Evolutionary conservation across 305 asterid genomes (phyloP), one percentile per base, ranked within the genome.

Genomic region (Nicotiana rustica): DNA sequence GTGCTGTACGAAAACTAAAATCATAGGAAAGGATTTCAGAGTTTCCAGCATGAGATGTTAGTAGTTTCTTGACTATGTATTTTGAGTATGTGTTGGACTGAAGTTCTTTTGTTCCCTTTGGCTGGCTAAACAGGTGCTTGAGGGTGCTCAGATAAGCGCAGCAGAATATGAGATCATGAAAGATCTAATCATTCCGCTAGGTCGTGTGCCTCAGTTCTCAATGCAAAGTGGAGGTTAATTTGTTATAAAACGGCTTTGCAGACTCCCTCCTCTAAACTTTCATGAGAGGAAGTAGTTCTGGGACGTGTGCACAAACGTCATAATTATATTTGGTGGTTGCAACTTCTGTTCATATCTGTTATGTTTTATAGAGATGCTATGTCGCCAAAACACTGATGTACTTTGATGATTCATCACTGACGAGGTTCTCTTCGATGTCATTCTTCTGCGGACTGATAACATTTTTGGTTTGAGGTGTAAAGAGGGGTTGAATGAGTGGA

Each of bases 111-210:
- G 52, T 61, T 76, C 19, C 64, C 57, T 70, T 57, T 81, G 87
- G 81, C 65, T 77, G 29, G 29, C 29, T 41, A 13, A 76, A 49
- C 80, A 96, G 98, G 94, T 96, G 77, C 89, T 92, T 18, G 94
- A 91, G 69, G 94, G 91, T 55, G 95, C 98, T 33, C 90, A 88
- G 71, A 89, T 96, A 38, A 89, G 90, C 31, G 64, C 85, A 0
- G 97, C 90, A 86, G 98, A 92, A 76, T 94, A 88, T 81, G 98
- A 94, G 94, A 88, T 91, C 52, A 81, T 96, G 98, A 96, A 91
- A 91, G 98, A 93, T 86, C 83, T 93, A 84, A 78, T 96, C 56
- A 92, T 96, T 83, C 98, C 99, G 64, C 95, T 93, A 7, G 97
- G 99, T 38, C 92, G 98, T 61, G 90, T 89, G 52, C 98, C 97